A percentile compares a stretch with the other conserved stretches of the same genome.
Evolutionary conservation across 305 asterid species (phyloP).

Genomic region (Euphrasia arctica): DNA sequence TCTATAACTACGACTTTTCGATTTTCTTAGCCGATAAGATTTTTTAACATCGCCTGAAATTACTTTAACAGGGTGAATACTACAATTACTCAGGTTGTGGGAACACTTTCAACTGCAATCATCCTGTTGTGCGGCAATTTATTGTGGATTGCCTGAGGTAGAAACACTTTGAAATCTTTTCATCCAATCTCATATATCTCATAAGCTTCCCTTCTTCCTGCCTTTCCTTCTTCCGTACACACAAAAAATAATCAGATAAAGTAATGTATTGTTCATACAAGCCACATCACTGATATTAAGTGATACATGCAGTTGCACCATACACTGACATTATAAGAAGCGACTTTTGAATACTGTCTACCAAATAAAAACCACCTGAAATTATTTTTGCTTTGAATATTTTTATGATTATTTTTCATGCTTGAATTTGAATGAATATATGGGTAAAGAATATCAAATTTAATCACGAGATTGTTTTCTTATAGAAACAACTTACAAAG

Average conservation of each 20-base stretch:
- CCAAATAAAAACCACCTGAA: slow-evolving; percentile 3
- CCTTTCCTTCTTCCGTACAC: slow-evolving; percentile 6
- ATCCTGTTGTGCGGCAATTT: slow-evolving; percentile 87
- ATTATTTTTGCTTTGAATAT: not conserved
- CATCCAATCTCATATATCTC: not conserved
- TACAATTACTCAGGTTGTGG: slow-evolving; percentile 99
- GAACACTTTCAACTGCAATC: slow-evolving; percentile 97
- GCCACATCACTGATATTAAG: not conserved
- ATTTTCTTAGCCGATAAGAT: not conserved
- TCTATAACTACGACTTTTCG: not conserved
- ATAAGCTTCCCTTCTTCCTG: slow-evolving; percentile 19
- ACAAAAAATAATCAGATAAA: slow-evolving; percentile 2
- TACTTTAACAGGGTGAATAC: slow-evolving; percentile 74
- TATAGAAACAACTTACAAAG: too few species aligned
- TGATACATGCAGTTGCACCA: not conserved
- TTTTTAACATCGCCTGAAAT: slow-evolving; percentile 12
- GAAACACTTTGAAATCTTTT: slow-evolving; percentile 23
- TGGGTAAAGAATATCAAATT: too few species aligned
- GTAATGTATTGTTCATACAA: slow-evolving; percentile 7
- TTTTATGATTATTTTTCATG: too few species aligned
- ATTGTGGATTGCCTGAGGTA: slow-evolving; percentile 93
- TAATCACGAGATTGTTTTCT: too few species aligned
- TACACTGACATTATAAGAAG: slow-evolving; percentile 9
- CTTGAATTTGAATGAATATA: too few species aligned
- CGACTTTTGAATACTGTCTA: slow-evolving; percentile 7